A percentile compares a stretch with the other conserved stretches of the same genome.
Evolutionary conservation across 2,329 filamentous ascomycete genomes (phyloP).

Genomic region (Cercospora berteroae): DNA sequence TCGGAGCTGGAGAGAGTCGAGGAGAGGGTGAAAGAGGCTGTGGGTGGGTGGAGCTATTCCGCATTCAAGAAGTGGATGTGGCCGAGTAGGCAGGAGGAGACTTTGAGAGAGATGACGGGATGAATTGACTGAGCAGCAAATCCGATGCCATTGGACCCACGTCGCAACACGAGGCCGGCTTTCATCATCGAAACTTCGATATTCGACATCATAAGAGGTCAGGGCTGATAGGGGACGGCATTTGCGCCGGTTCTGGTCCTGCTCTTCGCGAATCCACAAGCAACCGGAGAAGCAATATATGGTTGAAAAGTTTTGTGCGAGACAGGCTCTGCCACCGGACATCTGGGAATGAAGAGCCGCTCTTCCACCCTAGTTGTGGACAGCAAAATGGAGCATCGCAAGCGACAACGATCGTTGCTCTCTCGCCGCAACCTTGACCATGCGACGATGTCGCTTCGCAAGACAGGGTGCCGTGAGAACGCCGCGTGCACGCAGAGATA

Average conservation of each 20-base stretch:
- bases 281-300: background rate
- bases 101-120: background rate
- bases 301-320: background rate
- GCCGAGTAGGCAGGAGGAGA: slow-evolving; percentile 32
- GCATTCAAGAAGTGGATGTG: slow-evolving; percentile 38
- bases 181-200: background rate
- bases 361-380: background rate
- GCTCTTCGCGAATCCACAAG: background rate
- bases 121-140: background rate
- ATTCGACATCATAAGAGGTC: background rate
- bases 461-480: too few species aligned
- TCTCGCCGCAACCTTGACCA: too few species aligned
- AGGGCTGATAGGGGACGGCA: background rate
- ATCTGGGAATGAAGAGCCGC: background rate
- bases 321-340: background rate
- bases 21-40: slow-evolving; percentile 25
- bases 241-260: background rate
- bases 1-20: slow-evolving; percentile 24
- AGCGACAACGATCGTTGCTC: too few species aligned
- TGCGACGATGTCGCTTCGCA: too few species aligned
- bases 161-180: background rate
- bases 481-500: too few species aligned
- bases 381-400: background rate
- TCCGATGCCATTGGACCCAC: too few species aligned
- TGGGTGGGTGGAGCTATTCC: slow-evolving; percentile 27